Conservation (phyloP, 441 rosid genomes). For the Codiaeum variegatum region DNA sequence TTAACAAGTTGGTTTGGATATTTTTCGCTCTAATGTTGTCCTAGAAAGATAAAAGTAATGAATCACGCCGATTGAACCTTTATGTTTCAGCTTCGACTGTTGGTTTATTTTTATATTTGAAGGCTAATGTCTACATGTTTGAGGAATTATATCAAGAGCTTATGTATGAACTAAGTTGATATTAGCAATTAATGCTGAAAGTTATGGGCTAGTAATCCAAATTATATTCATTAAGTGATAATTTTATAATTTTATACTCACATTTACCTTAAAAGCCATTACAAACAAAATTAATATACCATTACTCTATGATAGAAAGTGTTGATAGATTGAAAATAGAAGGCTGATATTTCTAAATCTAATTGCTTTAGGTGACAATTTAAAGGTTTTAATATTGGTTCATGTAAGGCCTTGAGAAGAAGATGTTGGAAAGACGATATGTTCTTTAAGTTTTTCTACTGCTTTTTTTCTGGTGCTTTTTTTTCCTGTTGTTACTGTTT, state of each 20-base stretch:
- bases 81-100: no score
- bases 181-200: no score
- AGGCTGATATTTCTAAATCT: conserved; percentile 14
- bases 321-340: not conserved
- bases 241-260: no score
- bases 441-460: conserved; percentile 76
- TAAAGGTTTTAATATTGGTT: conserved; percentile 85
- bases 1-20: not conserved
- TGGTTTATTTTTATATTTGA: no score
- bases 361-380: conserved; percentile 50
- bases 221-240: no score
- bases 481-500: no score
- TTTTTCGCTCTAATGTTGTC: not conserved
- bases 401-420: conserved; percentile 75
- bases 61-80: no score
- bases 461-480: no score
- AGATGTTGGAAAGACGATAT: conserved; percentile 70
- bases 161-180: no score
- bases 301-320: not conserved
- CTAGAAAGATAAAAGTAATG: not conserved
- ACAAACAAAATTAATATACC: not conserved
- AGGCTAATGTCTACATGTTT: no score
- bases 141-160: no score
- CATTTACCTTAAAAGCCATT: not conserved
- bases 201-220: no score